Conservation (phyloP, 352 stramenopile species). For the Phytopythium delawarense region DNA sequence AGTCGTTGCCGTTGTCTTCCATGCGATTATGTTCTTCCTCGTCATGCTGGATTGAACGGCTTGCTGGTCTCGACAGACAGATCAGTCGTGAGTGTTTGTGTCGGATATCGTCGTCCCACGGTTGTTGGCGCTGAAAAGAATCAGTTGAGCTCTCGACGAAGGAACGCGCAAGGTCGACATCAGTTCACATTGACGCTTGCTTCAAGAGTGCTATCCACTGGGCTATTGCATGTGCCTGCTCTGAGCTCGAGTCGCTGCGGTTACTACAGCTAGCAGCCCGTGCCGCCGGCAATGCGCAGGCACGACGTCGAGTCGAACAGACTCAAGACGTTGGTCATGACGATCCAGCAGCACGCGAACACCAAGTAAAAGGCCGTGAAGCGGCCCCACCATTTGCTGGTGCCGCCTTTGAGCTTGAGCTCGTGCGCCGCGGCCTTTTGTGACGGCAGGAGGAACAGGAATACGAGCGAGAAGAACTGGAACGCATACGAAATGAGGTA, state of each 20-base stretch:
- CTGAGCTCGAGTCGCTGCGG: neutral
- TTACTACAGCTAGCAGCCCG: slow-evolving; percentile 15
- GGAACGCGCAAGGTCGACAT: too few species aligned
- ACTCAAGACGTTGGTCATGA: slow-evolving; percentile 59
- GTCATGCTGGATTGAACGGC: too few species aligned
- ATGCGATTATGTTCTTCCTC: too few species aligned
- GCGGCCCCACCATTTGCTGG: slow-evolving; percentile 33
- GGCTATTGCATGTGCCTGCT: too few species aligned
- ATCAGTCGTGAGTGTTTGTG: too few species aligned
- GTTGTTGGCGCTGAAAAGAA: too few species aligned
- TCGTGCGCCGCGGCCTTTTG: slow-evolving; percentile 45
- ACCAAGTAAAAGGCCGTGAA: slow-evolving; percentile 33
- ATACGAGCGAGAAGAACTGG: slow-evolving; percentile 43
- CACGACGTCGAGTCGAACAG: slow-evolving; percentile 15
- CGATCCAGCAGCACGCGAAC: slow-evolving; percentile 46
- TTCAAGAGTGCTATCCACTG: too few species aligned
- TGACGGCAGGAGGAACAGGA: slow-evolving; percentile 38
- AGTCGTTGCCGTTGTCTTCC: too few species aligned
- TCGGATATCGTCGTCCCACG: too few species aligned
- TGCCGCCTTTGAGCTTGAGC: slow-evolving; percentile 36
- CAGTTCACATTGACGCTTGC: too few species aligned
- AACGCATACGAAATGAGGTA: slow-evolving; percentile 56
- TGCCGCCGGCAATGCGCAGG: slow-evolving; percentile 27
- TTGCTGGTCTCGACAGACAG: too few species aligned
- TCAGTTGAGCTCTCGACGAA: too few species aligned